Base-by-base conservation (phyloP, 495 filamentous ascomycete genomes). In the Penicillium waksmanii region DNA sequence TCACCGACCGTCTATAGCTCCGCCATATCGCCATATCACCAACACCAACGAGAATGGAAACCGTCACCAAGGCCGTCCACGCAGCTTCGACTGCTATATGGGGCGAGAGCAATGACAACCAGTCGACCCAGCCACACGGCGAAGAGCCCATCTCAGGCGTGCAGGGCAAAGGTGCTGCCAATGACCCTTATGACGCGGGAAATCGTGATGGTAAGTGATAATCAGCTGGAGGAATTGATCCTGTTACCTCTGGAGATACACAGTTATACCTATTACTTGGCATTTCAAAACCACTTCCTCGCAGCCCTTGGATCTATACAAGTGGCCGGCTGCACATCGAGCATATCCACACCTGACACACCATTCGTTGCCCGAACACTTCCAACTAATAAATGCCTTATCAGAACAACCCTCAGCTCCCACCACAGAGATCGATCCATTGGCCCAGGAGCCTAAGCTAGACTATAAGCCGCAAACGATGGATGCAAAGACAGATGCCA, bases 121-220 rank as follows among this genome's bases (percentile, higher is more conserved):
- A 66, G 34, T 35, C 46, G 12, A 46, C 50, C 17, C 34, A 59
- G 18, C 58, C 64, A 40, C 66, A 71, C n/a, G 65, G 72, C 47
- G 72, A 76, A 21, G 77, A 80, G 47, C 78, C 78, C 11, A 56
- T 78, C 12, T 68, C 78, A n/a, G 75, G 78, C 13, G 60, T 78
- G 13, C 71, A 77, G 53, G 76, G 77, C 31, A 68, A 65, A 56
- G 77, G 74, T 44, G 60, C 49, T 10, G 57, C 46, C 17, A 75
- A 65, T 17, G 76, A 81, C 55, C 78, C 78, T 5, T 81, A 78
- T 43, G 77, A 80, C 57, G 75, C 66, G 36, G 77, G 76, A 31
- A 79, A 78, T 57, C 73, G 73, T 25, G 70, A 77, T 18, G 74
- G 75, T 76, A 69, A 64, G 67, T 73, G 36, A 42, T 27, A 52